phyloP scores from a whole-genome alignment of 768 basidiomycete species.

The Trametes punicea region DNA sequence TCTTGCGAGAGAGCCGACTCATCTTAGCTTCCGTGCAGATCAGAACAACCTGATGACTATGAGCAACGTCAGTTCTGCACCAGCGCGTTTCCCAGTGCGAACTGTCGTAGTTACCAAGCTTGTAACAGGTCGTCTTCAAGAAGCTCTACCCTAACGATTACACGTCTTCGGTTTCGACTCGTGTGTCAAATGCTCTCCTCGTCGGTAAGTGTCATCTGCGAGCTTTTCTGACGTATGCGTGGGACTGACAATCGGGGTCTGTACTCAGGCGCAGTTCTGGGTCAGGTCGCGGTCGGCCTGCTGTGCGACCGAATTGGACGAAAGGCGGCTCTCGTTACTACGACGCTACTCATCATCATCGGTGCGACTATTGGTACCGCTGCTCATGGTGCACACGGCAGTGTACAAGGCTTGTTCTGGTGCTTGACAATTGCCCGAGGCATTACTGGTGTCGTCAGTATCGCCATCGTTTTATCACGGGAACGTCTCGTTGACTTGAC shows the following conservation, averaged over 20 bases:
- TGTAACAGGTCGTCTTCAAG: constrained; percentile 57
- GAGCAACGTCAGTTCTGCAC: constrained; percentile 46
- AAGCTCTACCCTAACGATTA: constrained; percentile 61
- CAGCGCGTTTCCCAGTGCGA: not conserved
- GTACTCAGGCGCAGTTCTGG: constrained; percentile 52
- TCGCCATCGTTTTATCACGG: not conserved
- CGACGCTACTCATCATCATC: constrained; percentile 65
- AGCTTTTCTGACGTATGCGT: not conserved
- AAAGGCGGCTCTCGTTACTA: constrained; percentile 68
- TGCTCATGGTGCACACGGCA: constrained; percentile 58
- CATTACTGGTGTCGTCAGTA: constrained; percentile 59
- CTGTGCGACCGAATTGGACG: constrained; percentile 74
- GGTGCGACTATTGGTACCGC: constrained; percentile 68
- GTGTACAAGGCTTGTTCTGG: constrained; percentile 64
- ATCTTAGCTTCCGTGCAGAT: constrained; percentile 35
- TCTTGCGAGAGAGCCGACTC: not conserved
- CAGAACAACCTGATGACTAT: constrained; percentile 73
- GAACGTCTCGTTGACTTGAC: not conserved
- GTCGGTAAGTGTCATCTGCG: constrained; percentile 44
- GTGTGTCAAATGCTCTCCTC: constrained; percentile 67
- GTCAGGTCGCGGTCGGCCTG: constrained; percentile 60
- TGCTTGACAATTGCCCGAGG: constrained; percentile 70
- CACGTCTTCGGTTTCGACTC: constrained; percentile 58
- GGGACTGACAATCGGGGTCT: constrained; percentile 7
- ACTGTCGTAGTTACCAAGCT: not conserved